These are phyloP conservation scores for Cladosporium halotolerans DNA, from an alignment of 2,329 filamentous ascomycete species.

Conservation along the genomic window DNA sequence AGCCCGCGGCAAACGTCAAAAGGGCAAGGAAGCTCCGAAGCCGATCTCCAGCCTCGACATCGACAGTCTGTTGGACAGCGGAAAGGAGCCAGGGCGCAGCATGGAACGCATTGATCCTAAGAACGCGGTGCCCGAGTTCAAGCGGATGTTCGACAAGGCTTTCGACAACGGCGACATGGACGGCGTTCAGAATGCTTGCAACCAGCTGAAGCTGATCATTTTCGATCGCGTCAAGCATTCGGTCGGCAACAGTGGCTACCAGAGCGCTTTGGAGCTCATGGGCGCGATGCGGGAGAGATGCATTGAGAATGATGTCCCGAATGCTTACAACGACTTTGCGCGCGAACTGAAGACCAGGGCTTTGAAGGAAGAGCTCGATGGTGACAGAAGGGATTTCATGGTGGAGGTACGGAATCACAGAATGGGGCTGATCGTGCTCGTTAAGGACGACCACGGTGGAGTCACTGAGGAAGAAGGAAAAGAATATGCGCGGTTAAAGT, in stretches of 20 bases:
- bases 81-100: constrained; percentile 39
- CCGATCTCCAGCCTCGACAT: constrained; percentile 88
- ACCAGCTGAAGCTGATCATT: constrained; percentile 70
- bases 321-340: constrained; percentile 69
- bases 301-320: constrained; percentile 67
- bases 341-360: constrained; percentile 65
- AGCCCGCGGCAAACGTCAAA: constrained; percentile 52
- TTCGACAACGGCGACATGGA: constrained; percentile 49
- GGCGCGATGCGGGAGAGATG: constrained; percentile 73
- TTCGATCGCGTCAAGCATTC: constrained; percentile 63
- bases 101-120: constrained; percentile 53
- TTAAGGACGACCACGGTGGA: not conserved
- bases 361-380: constrained; percentile 62
- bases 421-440: not conserved
- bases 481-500: not conserved
- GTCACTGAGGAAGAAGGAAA: constrained; percentile 3
- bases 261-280: constrained; percentile 67
- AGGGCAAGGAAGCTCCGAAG: constrained; percentile 58
- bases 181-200: constrained; percentile 59
- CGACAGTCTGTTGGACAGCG: constrained; percentile 59
- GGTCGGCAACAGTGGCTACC: constrained; percentile 69
- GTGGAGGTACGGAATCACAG: constrained; percentile 47
- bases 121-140: constrained; percentile 88
- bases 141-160: constrained; percentile 61
- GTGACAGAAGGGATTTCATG: constrained; percentile 79